Percentiles rank a stretch among this genome's conserved stretches.
phyloP scores from a whole-genome alignment of 2,329 filamentous ascomycete genomes.

The Aspergillus niger region DNA sequence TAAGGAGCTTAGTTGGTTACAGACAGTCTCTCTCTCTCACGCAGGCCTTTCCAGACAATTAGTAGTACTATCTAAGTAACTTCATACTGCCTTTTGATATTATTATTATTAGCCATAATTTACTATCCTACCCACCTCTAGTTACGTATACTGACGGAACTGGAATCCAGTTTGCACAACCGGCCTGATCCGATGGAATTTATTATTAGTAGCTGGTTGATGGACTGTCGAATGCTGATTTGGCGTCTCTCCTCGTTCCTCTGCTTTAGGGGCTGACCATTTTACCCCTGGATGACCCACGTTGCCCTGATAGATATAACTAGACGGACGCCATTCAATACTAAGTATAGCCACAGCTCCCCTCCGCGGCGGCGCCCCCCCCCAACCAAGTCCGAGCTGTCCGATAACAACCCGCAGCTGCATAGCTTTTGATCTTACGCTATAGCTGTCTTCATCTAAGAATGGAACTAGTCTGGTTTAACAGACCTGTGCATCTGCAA shows the following conservation, averaged over 20 bases:
- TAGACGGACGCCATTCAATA: not conserved
- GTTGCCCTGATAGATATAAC: not conserved
- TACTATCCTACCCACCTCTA: no score
- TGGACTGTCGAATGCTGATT: not conserved
- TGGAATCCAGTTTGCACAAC: not conserved
- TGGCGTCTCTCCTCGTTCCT: not conserved
- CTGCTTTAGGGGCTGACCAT: not conserved
- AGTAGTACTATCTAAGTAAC: no score
- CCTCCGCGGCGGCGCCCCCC: not conserved
- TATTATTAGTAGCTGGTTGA: not conserved
- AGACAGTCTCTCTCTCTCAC: not conserved
- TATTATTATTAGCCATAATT: not conserved
- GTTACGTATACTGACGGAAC: not conserved
- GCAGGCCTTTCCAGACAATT: not conserved
- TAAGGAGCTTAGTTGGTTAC: not conserved
- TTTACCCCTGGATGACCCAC: constrained; percentile 21
- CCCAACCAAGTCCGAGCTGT: not conserved
- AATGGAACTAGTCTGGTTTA: not conserved
- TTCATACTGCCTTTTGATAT: not conserved
- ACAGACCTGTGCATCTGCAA: not conserved
- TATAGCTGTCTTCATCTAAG: not conserved
- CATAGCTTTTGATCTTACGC: not conserved
- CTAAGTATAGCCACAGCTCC: not conserved
- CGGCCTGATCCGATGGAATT: not conserved
- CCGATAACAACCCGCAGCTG: not conserved